Conservation (phyloP, 345 rosid genomes). For the Eucalyptus erythrocorys region DNA sequence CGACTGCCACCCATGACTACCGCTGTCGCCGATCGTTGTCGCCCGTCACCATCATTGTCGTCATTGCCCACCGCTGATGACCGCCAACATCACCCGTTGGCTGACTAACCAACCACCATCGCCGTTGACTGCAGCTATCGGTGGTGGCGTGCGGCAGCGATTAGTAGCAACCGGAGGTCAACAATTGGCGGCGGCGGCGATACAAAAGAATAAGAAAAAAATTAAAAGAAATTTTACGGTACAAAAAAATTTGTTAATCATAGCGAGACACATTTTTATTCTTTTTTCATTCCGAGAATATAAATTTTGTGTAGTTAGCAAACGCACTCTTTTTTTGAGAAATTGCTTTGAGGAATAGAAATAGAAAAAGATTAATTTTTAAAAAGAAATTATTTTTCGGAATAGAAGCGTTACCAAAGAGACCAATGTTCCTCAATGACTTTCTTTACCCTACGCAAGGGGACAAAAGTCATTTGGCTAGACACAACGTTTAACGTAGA, state of each 20-base stretch:
- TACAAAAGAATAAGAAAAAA: too few relatives aligned
- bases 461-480: neutral
- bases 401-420: accelerated
- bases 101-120: accelerated
- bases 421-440: accelerated
- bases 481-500: neutral
- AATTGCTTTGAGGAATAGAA: accelerated
- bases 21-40: accelerated
- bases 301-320: accelerated
- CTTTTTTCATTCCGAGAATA: accelerated
- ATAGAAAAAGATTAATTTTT: accelerated
- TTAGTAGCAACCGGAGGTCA: accelerated
- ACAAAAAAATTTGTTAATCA: too few relatives aligned
- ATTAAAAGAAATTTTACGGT: too few relatives aligned
- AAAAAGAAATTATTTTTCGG: accelerated
- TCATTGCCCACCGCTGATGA: accelerated
- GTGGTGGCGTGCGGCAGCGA: accelerated
- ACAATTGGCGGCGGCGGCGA: accelerated
- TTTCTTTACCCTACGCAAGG: accelerated
- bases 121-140: accelerated
- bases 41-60: accelerated
- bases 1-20: accelerated
- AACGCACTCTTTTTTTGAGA: accelerated
- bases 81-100: accelerated
- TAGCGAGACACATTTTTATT: accelerated